Evolutionary conservation across 306 rosid species (phyloP).

Genomic region (Prunus armeniaca): DNA sequence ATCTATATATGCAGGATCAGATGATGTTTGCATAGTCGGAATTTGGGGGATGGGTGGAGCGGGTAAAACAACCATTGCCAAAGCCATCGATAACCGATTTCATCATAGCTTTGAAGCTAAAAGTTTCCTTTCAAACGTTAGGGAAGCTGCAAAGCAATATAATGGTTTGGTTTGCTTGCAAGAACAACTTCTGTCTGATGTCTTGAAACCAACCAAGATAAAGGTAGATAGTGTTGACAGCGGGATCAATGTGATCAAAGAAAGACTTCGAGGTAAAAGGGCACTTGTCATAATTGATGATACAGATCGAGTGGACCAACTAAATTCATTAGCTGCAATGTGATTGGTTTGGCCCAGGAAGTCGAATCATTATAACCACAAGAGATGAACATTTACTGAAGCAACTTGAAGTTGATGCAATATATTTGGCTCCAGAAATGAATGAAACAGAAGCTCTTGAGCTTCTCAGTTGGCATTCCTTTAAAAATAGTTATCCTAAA

Average conservation of each 20-base stretch:
- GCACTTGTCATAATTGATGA: slow-evolving; percentile 20
- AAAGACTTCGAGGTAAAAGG: neutral
- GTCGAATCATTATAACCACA: slow-evolving; percentile 26
- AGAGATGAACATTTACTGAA: slow-evolving; percentile 13
- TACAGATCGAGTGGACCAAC: slow-evolving; percentile 2
- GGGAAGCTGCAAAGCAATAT: neutral
- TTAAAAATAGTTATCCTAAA: neutral
- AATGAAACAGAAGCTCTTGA: slow-evolving; percentile 14
- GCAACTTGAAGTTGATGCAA: neutral
- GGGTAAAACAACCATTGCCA: slow-evolving; percentile 28
- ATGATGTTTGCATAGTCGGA: too few relatives aligned
- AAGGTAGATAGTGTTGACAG: neutral
- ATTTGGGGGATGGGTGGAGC: neutral
- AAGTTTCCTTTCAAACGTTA: slow-evolving; percentile 16
- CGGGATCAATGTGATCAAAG: slow-evolving; percentile 3
- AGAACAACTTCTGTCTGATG: slow-evolving; percentile 16
- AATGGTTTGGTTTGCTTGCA: slow-evolving; percentile 8
- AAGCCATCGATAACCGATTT: slow-evolving; percentile 20
- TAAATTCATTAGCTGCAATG: slow-evolving; percentile 2
- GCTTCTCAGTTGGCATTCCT: slow-evolving; percentile 36
- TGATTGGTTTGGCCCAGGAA: slow-evolving; percentile 16
- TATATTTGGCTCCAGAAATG: neutral
- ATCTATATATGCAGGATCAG: too few relatives aligned
- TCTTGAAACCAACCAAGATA: neutral
- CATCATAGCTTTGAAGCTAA: slow-evolving; percentile 5